Base-by-base conservation (phyloP, 805 yeast genomes). In the Pichia gijzeniarum region DNA sequence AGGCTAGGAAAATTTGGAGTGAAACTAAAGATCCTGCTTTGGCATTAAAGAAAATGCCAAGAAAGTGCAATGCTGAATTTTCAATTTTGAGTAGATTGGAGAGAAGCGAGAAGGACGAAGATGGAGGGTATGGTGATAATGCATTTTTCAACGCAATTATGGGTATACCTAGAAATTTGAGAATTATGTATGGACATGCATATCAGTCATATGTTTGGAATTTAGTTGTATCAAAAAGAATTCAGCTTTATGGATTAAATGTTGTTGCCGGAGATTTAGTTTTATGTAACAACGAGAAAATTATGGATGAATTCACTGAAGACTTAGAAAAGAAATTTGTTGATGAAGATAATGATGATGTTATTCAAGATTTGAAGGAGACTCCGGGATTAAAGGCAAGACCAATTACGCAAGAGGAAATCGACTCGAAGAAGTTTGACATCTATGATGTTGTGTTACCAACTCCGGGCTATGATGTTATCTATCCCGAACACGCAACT, bases 141-240 rank as follows among this genome's bases (percentile, higher is more conserved):
- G 71, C 85, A n/a, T 86, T 80, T 61, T 80, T 86, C 58, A 78
- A 77, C 48, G 93, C 95, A 2, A 74, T 95, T 38, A 81, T 85
- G 83, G 78, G 88, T 47, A 85, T 93, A 53, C 98, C 99, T 30
- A 77, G 96, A 64, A 90, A 90, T 60, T 70, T 93, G 60, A 74
- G 96, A 61, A 78, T 90, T 48, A 91, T 93, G 95, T 93, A 93
- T 60, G 96, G 85, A 2, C 99, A 93, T 65, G 96, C 99, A 3
- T 95, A 95, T 63, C 99, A 93, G 67, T 87, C 96, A 52, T 93
- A 82, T 59, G 77, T 93, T 25, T 95, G 99, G 99, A 95, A 95
- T 60, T 61, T 73, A 43, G 95, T 82, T 31, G 91, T 89, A 1
- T 82, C 95, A 42, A 76, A 76, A 53, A 74, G 99, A 59, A 70